Base-by-base conservation (phyloP, 306 rosid species). In the Citrullus amarus region DNA sequence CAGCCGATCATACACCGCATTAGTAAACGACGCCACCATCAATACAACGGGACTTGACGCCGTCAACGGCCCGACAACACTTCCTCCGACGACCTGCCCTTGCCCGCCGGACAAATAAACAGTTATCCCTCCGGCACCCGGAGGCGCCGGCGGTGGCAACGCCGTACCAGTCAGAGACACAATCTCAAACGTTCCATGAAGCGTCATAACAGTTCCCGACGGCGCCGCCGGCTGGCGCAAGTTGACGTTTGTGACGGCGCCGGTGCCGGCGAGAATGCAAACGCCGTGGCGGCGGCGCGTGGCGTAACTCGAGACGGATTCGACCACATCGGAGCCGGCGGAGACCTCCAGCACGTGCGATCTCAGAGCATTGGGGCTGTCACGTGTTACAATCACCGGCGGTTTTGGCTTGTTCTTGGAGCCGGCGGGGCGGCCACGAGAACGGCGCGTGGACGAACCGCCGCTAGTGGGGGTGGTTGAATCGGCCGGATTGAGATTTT, bases 341-440 rank as follows among this genome's bases (percentile, higher is more conserved):
- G 87, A 28, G 22, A 84, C 84, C 30, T 86, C 89, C 14, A 86
- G 87, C 59, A 86, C 79, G 67, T 84, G 89, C 1, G 89, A 81
- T 55, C 87, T 85, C 58, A 86, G 85, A 13, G 83, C 78, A 78
- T 80, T 81, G 77, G 87, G 85, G 79, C 82, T 84, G 62, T 86
- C 89, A 9, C 84, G 83, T 4, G 81, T 81, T 6, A 86, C 81
- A 38, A 86, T 72, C 28, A 86, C 67, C 6, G 89, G 85, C 1
- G 89, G 82, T 70, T 86, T 86, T 22, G 83, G 85, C 59, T 81
- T 86, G 87, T 86, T 86, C 77, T 79, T 83, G 15, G 89, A 86
- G n/a, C 89, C 89, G 0, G 83, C 67, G 4, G 89, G 89, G 55
- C 89, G 89, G 61, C 89, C 89, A 3, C 89, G 68, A 5, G 82